Evolutionary conservation across 371 early-diverging fungal species (phyloP), one percentile per base, ranked within the genome.

Genomic region (Smittium culicis): DNA sequence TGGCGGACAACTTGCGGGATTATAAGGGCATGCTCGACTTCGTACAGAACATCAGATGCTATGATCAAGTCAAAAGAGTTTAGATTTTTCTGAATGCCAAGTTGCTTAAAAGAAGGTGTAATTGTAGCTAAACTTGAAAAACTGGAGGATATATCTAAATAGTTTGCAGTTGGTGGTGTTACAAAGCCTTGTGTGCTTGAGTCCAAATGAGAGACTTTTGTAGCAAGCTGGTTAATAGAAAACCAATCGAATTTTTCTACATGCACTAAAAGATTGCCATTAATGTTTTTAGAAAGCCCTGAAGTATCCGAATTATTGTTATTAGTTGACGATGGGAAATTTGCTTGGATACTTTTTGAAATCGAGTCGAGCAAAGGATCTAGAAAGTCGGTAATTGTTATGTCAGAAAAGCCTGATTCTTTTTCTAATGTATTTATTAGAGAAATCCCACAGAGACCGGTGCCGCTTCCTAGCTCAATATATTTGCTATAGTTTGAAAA

Each of bases 21-120:
- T 0, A 72, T 69, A 16, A 32, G 29, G n/a, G 73, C 74, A 14
- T 73, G 73, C 62, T 73, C 68, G 45, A 72, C 14, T 64, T 73
- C 73, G 29, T 73, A 73, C 16, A 72, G 64, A 24, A 73, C 66
- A 34, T 73, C 73, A 8, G 73, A 67, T 3, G 73, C 73, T 34
- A 73, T 66, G 2, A 73, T 68, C 1, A 59, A 54, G 5, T 72
- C 67, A 29, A 70, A 35, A 58, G 27, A 8, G 30, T 31, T 20
- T 34, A 20, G 17, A 27, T 17, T 20, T 61, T 58, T 25, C 61
- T 61, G 17, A 20, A 58, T 17, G 17, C 61, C 61, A 17, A 33
- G 34, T 33, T 20, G 17, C 11, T 34, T 8, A 8, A 8, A 54
- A n/a, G n/a, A 14, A 27, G 16, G n/a, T n/a, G n/a, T n/a, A n/a